A percentile compares a stretch with the other conserved stretches of the same genome.
phyloP scores from a whole-genome alignment of 2,329 filamentous ascomycete genomes.

The Colletotrichum sp. region DNA sequence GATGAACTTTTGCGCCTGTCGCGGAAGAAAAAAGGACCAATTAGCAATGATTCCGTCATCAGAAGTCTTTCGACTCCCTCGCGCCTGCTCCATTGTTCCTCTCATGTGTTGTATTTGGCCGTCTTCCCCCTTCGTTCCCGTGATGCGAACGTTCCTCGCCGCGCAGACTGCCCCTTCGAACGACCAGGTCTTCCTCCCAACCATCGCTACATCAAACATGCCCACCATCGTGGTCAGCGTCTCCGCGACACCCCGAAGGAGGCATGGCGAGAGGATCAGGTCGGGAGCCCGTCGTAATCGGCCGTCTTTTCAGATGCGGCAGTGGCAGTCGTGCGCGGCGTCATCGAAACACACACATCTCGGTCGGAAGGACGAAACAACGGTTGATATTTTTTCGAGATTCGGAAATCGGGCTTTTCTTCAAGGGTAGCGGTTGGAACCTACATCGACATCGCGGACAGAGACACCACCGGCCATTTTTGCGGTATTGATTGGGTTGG shows the following conservation, averaged over 20 bases:
- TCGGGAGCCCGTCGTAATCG: fast-evolving
- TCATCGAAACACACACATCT: constrained; percentile 1
- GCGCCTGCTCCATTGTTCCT: constrained; percentile 62
- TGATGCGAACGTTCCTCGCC: neutral
- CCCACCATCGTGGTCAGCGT: neutral
- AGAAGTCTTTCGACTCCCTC: constrained; percentile 77
- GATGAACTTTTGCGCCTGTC: constrained; percentile 88
- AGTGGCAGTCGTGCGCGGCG: neutral
- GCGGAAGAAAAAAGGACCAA: constrained; percentile 47
- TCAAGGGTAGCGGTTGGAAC: constrained; percentile 37
- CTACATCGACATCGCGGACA: constrained; percentile 87
- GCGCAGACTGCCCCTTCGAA: neutral
- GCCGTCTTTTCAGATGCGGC: neutral
- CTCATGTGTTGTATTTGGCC: constrained; percentile 25
- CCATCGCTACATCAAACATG: neutral
- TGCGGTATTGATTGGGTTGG: constrained; percentile 54
- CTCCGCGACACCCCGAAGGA: neutral
- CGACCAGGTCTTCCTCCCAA: neutral
- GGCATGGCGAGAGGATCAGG: neutral
- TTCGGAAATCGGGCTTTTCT: neutral
- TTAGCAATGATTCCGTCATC: constrained; percentile 76
- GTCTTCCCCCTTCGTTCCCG: neutral
- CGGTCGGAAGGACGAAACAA: neutral
- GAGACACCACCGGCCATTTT: constrained; percentile 81
- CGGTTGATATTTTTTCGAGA: neutral